phyloP scores from a whole-genome alignment of 2,329 filamentous ascomycete species.

The Cadophora malorum region DNA sequence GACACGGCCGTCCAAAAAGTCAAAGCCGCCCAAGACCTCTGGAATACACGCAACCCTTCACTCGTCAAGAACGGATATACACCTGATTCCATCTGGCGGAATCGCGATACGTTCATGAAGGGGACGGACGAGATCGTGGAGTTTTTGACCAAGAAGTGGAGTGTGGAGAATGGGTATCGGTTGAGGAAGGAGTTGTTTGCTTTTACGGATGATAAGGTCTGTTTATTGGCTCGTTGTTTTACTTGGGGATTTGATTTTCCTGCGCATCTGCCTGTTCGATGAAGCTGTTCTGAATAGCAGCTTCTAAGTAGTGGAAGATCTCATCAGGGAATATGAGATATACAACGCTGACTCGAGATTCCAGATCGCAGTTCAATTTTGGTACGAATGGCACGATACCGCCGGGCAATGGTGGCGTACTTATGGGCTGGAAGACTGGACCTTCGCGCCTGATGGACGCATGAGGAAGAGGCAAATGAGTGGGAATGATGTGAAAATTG shows the following conservation, averaged over 20 bases:
- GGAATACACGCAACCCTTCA: constrained; percentile 70
- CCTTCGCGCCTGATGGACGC: constrained; percentile 70
- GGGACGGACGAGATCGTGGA: constrained; percentile 71
- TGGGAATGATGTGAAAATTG: constrained; percentile 72
- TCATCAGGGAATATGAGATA: background rate
- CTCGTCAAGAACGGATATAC: constrained; percentile 77
- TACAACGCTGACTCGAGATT: background rate
- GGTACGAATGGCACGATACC: constrained; percentile 74
- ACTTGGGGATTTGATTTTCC: too few species aligned
- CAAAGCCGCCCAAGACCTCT: constrained; percentile 81
- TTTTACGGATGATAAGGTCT: constrained; percentile 69
- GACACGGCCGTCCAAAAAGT: constrained; percentile 78
- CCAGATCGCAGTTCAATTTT: constrained; percentile 85
- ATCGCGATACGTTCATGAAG: constrained; percentile 71
- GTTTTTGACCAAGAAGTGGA: constrained; percentile 78
- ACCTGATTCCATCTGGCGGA: constrained; percentile 79
- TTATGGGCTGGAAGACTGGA: constrained; percentile 85
- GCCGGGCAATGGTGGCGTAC: constrained; percentile 83
- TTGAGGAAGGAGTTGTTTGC: constrained; percentile 86
- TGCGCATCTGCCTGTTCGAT: too few species aligned
- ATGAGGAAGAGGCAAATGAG: constrained; percentile 82
- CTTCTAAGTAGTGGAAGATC: too few species aligned
- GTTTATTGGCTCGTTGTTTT: constrained; percentile 16
- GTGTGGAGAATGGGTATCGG: constrained; percentile 71
- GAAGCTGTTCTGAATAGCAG: too few species aligned